Evolutionary conservation across 306 rosid genomes (phyloP), one percentile per base, ranked within the genome.

Genomic region (Aeschynomene evenia): DNA sequence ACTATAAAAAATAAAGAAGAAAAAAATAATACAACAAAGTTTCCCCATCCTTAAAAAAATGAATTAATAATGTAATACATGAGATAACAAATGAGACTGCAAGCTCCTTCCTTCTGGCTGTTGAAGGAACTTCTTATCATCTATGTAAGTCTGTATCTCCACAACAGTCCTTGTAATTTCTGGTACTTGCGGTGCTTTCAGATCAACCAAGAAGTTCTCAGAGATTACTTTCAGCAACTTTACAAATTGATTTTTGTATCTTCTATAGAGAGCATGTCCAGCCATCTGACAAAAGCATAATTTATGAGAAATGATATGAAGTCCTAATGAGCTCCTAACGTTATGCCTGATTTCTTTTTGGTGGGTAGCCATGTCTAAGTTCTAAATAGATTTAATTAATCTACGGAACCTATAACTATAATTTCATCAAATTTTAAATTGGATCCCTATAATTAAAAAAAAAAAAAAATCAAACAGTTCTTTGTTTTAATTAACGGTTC

Each of bases 171-270:
- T 58, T 21, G 70, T 67, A 45, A 82, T 23, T 7, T 68, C 82
- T 2, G 84, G 48, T 63, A 79, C 75, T 31, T 77, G 69, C 22
- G 76, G 83, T 46, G 63, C 73, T 82, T 67, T 81, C 37, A 84
- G 58, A 7, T 83, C 87, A n/a, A 67, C 86, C 78, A 92, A 53
- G 63, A 87, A 85, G 79, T 85, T 59, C 53, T 83, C 69, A 0
- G 77, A 74, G 72, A 88, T 65, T 55, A 82, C 63, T 60, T 70
- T 85, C 73, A 89, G 53, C 76, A 92, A 42, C 87, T 89, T 87
- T 79, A 31, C 28, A 79, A 87, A 89, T 66, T 92, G 98, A 55
- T 87, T 82, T 89, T 80, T 84, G 77, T 92, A 92, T 82, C 83
- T 84, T 77, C 36, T 79, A 80, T 50, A 85, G 53, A 89, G 88